Evolutionary conservation across 495 filamentous ascomycete species (phyloP).

Genomic region (Penicillium parvum): DNA sequence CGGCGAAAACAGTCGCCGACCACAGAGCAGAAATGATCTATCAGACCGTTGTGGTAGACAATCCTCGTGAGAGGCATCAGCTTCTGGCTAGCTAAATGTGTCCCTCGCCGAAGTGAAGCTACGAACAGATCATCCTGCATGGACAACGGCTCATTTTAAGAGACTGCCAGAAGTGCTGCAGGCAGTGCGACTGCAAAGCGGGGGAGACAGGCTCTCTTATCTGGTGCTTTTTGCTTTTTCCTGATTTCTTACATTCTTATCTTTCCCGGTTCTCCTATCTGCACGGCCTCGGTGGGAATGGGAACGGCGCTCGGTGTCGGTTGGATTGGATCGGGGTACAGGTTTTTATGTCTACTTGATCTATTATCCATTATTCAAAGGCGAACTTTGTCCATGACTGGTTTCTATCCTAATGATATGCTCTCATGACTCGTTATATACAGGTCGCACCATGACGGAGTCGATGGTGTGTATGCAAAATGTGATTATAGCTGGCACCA

Average conservation of each 20-base stretch:
- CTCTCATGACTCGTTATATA: constrained; percentile 22
- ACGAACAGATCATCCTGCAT: no score
- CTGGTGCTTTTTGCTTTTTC: constrained; percentile 9
- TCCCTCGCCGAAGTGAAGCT: no score
- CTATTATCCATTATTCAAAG: neutral
- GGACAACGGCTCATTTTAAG: no score
- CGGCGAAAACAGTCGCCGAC: constrained; percentile 21
- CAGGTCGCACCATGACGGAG: constrained; percentile 6
- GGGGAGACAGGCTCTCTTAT: constrained; percentile 9
- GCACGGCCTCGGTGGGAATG: constrained; percentile 3
- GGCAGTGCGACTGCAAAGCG: constrained; percentile 17
- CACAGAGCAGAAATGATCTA: no score
- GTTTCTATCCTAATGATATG: constrained; percentile 20
- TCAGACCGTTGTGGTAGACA: no score
- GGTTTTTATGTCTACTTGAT: neutral
- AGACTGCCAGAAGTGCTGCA: constrained; percentile 15
- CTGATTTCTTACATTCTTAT: constrained; percentile 7
- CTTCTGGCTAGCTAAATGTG: no score
- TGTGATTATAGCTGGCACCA: neutral
- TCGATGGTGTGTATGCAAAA: constrained; percentile 7
- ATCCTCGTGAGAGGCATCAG: no score
- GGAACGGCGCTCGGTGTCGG: constrained; percentile 17
- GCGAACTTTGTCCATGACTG: constrained; percentile 5
- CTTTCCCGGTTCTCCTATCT: constrained; percentile 3
- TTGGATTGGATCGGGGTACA: neutral